phyloP scores from a whole-genome alignment of 2,329 filamentous ascomycete species.

The Acarospora socialis region DNA sequence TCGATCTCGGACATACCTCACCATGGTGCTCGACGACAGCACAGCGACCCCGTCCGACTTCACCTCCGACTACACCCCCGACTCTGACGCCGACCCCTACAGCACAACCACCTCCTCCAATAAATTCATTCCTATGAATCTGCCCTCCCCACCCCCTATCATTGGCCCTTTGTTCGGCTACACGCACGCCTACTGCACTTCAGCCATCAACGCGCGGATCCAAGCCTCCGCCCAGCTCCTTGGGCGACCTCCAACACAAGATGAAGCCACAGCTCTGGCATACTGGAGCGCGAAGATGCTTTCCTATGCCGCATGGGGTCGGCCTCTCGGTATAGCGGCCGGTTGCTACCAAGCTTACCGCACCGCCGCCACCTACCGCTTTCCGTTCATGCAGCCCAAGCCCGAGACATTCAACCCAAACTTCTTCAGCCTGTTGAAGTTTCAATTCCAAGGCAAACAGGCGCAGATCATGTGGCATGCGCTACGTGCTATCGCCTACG shows the following conservation, averaged over 20 bases:
- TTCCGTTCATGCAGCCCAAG: slow-evolving; percentile 4
- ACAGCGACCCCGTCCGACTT: too few species aligned
- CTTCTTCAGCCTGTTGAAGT: too few species aligned
- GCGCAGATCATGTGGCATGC: slow-evolving; percentile 4
- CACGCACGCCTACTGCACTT: background rate
- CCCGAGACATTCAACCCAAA: background rate
- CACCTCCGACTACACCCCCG: too few species aligned
- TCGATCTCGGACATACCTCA: too few species aligned
- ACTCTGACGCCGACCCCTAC: too few species aligned
- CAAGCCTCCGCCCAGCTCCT: background rate
- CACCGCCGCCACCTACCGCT: slow-evolving; percentile 6
- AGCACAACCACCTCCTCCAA: too few species aligned
- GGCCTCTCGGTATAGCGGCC: background rate
- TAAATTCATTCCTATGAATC: too few species aligned
- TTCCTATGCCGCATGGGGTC: slow-evolving; percentile 4
- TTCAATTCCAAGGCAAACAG: background rate
- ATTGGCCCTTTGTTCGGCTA: slow-evolving; percentile 2
- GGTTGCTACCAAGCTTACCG: slow-evolving; percentile 1
- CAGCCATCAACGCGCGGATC: background rate
- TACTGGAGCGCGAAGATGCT: slow-evolving; percentile 2
- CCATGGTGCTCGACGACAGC: too few species aligned
- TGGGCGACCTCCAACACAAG: slow-evolving; percentile 3
- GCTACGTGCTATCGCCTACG: slow-evolving; percentile 3
- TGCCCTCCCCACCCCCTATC: slow-evolving; percentile 2
- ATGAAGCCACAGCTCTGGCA: slow-evolving; percentile 4